These are phyloP conservation scores for Beta macrorhiza DNA, from an alignment of 179 eudicot species.

Conservation along the genomic window DNA sequence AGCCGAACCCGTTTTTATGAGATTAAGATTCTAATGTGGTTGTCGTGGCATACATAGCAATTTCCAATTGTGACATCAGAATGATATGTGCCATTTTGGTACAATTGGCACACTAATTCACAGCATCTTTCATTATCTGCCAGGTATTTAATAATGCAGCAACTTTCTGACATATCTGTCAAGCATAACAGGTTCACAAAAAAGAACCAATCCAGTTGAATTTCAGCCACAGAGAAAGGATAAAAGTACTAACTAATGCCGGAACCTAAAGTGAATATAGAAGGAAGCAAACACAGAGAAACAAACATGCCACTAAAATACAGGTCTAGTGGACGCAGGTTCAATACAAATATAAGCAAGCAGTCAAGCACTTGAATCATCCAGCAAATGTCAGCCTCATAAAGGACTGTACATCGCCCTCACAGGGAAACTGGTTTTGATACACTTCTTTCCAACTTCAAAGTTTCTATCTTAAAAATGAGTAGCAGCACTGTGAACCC, in stretches of 20 bases:
- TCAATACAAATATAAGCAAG: neutral
- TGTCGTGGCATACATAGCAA: neutral
- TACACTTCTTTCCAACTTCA: neutral
- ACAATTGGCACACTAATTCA: too few relatives aligned
- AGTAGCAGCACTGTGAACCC: neutral
- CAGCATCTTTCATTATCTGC: neutral
- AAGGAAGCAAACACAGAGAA: neutral
- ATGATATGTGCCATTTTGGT: neutral
- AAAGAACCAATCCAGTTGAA: too few relatives aligned
- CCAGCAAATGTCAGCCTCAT: neutral
- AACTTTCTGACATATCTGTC: too few relatives aligned
- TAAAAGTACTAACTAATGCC: too few relatives aligned
- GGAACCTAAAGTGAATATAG: neutral
- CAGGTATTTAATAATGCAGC: too few relatives aligned
- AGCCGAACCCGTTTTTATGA: too few relatives aligned
- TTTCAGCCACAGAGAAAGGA: too few relatives aligned
- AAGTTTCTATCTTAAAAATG: neutral
- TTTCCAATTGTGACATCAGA: neutral
- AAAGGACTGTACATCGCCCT: neutral
- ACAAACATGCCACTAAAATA: neutral
- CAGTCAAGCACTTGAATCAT: neutral
- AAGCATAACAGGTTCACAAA: too few relatives aligned
- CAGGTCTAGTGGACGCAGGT: neutral
- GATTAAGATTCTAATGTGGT: too few relatives aligned
- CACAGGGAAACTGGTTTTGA: neutral